A percentile compares a stretch with the other conserved stretches of the same genome.
These are phyloP conservation scores for Phytophthora crassamura DNA, from an alignment of 352 stramenopile genomes.

Conservation along the genomic window DNA sequence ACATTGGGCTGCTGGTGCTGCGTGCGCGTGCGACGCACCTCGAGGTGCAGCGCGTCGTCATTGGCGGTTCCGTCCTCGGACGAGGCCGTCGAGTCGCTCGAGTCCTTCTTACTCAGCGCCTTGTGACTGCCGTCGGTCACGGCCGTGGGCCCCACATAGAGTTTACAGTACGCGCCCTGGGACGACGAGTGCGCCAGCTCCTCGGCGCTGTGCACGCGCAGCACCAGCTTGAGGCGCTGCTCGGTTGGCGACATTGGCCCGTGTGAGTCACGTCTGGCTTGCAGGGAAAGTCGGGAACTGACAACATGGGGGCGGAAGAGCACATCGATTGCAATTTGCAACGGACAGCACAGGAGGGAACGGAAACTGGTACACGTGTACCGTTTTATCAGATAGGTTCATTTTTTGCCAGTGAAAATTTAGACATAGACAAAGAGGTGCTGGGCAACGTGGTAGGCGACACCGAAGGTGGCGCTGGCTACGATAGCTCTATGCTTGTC, in stretches of 20 bases:
- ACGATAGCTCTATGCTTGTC: too few species aligned
- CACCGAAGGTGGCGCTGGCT: too few species aligned
- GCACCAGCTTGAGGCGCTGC: slow-evolving; percentile 49
- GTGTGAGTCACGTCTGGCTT: too few species aligned
- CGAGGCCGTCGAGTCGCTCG: slow-evolving; percentile 20
- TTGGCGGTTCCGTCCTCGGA: slow-evolving; percentile 21
- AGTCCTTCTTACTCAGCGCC: slow-evolving; percentile 43
- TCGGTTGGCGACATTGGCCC: slow-evolving; percentile 1
- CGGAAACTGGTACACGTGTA: slow-evolving; percentile 20
- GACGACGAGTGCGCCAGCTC: slow-evolving; percentile 55
- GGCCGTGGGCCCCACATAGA: slow-evolving; percentile 59
- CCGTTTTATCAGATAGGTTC: slow-evolving; percentile 23
- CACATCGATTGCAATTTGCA: slow-evolving; percentile 11
- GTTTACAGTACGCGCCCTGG: slow-evolving; percentile 72
- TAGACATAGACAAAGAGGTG: too few species aligned
- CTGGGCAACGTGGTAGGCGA: too few species aligned
- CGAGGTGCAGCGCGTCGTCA: slow-evolving; percentile 35
- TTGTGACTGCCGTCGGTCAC: slow-evolving; percentile 60
- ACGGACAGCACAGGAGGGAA: slow-evolving; percentile 24
- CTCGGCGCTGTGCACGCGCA: slow-evolving; percentile 64
- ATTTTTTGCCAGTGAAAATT: neutral
- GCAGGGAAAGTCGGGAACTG: slow-evolving; percentile 23
- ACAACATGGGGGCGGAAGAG: slow-evolving; percentile 33
- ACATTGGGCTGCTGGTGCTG: slow-evolving; percentile 42
- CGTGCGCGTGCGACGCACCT: slow-evolving; percentile 60